A percentile compares a stretch with the other conserved stretches of the same genome.
Evolutionary conservation across 805 yeast genomes (phyloP).

Genomic region (Tetrapisispora taiwanensis): DNA sequence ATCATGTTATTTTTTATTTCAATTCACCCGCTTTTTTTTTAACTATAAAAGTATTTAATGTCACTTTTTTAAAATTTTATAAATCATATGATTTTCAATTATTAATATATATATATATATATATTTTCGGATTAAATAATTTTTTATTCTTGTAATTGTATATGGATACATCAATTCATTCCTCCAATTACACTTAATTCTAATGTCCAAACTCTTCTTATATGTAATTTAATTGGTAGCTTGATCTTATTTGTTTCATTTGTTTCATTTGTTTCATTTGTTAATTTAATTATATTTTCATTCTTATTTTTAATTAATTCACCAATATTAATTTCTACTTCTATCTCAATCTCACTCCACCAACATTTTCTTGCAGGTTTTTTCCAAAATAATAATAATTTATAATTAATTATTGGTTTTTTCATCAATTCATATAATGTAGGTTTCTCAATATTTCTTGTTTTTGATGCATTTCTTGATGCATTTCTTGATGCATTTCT

Average conservation of each 20-base stretch:
- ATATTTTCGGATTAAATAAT: no score
- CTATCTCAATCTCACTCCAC: constrained; percentile 66
- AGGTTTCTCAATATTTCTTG: not conserved
- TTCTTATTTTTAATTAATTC: constrained; percentile 2
- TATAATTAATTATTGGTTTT: constrained; percentile 34
- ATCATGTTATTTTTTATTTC: no score
- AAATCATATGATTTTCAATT: no score
- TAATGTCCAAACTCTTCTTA: constrained; percentile 92
- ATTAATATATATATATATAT: no score
- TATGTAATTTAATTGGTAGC: constrained; percentile 55
- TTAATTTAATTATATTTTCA: not conserved
- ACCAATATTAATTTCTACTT: constrained; percentile 27
- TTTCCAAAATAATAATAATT: constrained; percentile 81
- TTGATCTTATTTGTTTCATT: constrained; percentile 9
- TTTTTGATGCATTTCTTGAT: constrained; percentile 34
- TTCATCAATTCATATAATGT: constrained; percentile 21
- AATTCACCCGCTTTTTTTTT: not conserved
- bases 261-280: no score
- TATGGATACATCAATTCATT: constrained; percentile 21
- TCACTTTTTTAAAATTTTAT: no score
- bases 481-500: constrained; percentile 32
- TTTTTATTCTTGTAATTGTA: no score
- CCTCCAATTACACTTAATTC: constrained; percentile 83
- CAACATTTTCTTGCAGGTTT: constrained; percentile 97
- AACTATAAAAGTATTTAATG: no score